Percentiles rank a stretch among this genome's conserved stretches.
Evolutionary conservation across 2,329 filamentous ascomycete species (phyloP).

Genomic region (Colletotrichum sp.): DNA sequence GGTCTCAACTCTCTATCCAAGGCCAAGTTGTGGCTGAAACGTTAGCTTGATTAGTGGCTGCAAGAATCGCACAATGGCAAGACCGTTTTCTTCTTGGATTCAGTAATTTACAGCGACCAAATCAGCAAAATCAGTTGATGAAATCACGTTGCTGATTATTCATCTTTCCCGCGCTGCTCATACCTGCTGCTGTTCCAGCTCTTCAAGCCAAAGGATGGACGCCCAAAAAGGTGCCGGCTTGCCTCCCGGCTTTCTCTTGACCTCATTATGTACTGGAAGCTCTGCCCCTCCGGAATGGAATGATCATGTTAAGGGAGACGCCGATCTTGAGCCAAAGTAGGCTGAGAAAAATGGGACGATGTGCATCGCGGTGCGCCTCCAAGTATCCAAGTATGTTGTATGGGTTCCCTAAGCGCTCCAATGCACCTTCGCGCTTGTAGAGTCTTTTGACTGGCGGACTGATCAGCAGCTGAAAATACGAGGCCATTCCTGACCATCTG

Average conservation of each 20-base stretch:
- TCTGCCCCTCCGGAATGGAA: no score
- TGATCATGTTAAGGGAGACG: background rate
- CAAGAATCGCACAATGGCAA: background rate
- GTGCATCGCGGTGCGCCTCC: background rate
- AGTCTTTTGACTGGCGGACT: background rate
- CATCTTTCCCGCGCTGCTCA: no score
- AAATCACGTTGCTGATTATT: no score
- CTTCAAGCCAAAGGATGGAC: no score
- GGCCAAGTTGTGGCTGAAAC: background rate
- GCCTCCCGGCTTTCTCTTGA: no score
- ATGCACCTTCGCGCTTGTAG: background rate
- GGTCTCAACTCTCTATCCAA: background rate
- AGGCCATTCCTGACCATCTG: background rate
- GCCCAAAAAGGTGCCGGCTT: no score
- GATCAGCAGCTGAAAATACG: background rate
- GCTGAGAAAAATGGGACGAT: background rate
- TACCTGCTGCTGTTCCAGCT: no score
- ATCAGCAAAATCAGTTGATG: no score
- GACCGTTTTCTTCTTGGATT: no score
- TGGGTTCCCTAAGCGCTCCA: background rate
- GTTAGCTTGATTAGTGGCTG: background rate
- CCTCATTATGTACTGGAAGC: background rate
- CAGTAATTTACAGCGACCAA: no score
- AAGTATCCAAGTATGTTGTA: background rate
- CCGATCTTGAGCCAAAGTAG: background rate